phyloP scores from a whole-genome alignment of 768 basidiomycete genomes.

The Leccinum rimulosum region DNA sequence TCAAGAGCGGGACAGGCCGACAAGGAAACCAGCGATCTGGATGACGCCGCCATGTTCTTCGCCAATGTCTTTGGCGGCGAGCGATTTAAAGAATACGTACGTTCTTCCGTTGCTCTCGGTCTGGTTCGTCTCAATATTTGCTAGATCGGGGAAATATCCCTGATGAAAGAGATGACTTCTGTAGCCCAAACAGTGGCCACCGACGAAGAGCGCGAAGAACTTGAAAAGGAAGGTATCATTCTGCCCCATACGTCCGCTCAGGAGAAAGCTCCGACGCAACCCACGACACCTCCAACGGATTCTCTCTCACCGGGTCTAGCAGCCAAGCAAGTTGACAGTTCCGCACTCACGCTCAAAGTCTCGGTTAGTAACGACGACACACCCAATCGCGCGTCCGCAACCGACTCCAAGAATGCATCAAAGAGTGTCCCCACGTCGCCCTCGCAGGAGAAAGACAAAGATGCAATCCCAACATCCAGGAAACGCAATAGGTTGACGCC shows the following conservation, averaged over 20 bases:
- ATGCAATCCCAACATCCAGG: conserved; percentile 24
- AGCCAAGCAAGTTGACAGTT: conserved; percentile 11
- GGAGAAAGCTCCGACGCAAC: conserved; percentile 15
- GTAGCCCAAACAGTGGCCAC: conserved; percentile 85
- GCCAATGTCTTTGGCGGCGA: conserved; percentile 96
- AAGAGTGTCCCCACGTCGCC: conserved; percentile 26
- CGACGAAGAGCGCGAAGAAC: conserved; percentile 88
- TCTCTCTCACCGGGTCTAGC: conserved; percentile 8
- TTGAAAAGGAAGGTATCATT: conserved; percentile 65
- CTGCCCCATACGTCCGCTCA: conserved; percentile 18
- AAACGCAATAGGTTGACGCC: conserved; percentile 58
- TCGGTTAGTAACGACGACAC: conserved; percentile 20
- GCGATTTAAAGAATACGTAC: conserved; percentile 82
- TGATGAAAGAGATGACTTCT: conserved; percentile 91
- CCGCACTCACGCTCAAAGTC: conserved; percentile 16
- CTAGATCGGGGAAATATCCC: conserved; percentile 94
- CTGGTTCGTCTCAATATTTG: background rate
- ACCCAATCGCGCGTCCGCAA: conserved; percentile 14
- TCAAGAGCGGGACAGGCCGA: conserved; percentile 47
- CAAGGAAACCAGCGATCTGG: conserved; percentile 80
- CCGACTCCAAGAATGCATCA: conserved; percentile 20
- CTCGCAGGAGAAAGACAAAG: conserved; percentile 39
- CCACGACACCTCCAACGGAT: conserved; percentile 16
- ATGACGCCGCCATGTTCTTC: conserved; percentile 94
- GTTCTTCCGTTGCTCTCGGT: conserved; percentile 30